These are phyloP conservation scores for Fragaria nilgerrensis DNA, from an alignment of 306 rosid species.

Conservation along the genomic window DNA sequence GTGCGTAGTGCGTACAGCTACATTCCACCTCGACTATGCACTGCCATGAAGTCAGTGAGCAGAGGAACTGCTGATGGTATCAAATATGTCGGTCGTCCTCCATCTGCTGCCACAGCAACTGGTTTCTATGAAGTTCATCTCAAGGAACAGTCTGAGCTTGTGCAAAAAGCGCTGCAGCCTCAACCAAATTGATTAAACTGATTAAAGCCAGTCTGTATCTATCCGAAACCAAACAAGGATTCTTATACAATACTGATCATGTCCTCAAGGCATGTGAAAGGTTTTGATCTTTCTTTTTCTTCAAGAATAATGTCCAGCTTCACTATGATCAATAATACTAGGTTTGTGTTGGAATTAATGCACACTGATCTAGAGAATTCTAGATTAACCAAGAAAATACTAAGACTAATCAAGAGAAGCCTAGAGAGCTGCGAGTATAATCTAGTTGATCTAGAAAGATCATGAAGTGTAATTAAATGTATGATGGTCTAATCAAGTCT, in stretches of 20 bases:
- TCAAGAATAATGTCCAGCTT: no score
- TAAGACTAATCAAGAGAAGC: no score
- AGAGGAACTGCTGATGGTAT: constrained; percentile 67
- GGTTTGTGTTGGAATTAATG: no score
- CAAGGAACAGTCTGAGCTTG: constrained; percentile 72
- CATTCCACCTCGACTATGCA: constrained; percentile 60
- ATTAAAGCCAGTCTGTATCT: background rate
- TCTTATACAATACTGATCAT: background rate
- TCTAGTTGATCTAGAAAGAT: no score
- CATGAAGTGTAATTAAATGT: no score
- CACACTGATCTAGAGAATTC: no score
- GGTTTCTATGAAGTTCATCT: constrained; percentile 80
- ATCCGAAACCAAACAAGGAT: background rate
- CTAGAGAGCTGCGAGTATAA: no score
- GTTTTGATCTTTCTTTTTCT: no score
- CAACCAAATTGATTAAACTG: constrained; percentile 1
- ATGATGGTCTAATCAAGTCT: no score
- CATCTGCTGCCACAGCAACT: constrained; percentile 86
- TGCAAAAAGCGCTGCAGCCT: constrained; percentile 15
- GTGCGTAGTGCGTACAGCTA: constrained; percentile 54
- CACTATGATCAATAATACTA: no score
- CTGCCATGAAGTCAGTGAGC: constrained; percentile 62
- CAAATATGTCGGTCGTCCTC: constrained; percentile 81
- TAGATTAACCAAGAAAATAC: no score
- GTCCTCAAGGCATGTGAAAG: background rate